Base-by-base conservation (phyloP, 2,329 filamentous ascomycete species). In the Endothia cerciana region DNA sequence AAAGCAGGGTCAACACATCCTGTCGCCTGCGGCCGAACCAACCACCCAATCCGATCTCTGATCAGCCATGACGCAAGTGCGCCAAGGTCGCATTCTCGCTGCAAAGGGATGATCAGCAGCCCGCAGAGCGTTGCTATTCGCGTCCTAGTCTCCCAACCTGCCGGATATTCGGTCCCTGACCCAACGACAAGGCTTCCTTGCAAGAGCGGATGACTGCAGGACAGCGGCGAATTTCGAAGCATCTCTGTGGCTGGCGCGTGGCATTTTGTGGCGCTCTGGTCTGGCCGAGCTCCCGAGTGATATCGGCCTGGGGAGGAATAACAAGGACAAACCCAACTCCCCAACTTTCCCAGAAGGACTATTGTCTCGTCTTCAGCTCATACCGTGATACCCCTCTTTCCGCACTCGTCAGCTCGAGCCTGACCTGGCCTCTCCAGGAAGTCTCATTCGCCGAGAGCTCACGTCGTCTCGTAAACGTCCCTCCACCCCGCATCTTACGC, bases 121-220 rank as follows among this genome's bases (percentile, higher is more conserved):
- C 41, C n/a, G 28, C 45, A 57, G 55, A 41, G 33, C 28, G 11
- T 40, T 67, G 63, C 65, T 68, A 68, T 68, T 68, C 65, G 56
- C 47, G 62, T 58, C 51, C 65, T 59, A 51, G 17, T 22, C 61
- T 30, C 36, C 60, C 64, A 49, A 25, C 22, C 38, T 56, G 45
- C 56, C 64, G 64, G 64, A 62, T 55, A 60, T 22, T 55, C 55
- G 36, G 38, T n/a, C 25, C 15, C 33, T 22, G 22, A 47, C n/a
- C 41, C 51, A 41, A 7, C 22, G 19, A 28, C 33, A 53, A 49
- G 53, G n/a, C 41, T 53, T 43, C 17, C 43, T 43, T 43, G 45
- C 36, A 30, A 33, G n/a, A n/a, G n/a, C n/a, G n/a, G n/a, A n/a
- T n/a, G 30, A 19, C n/a, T 8, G n/a, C 55, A 43, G 17, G 10